phyloP scores from a whole-genome alignment of 2,329 filamentous ascomycete species.

The Epichloe festucae region DNA sequence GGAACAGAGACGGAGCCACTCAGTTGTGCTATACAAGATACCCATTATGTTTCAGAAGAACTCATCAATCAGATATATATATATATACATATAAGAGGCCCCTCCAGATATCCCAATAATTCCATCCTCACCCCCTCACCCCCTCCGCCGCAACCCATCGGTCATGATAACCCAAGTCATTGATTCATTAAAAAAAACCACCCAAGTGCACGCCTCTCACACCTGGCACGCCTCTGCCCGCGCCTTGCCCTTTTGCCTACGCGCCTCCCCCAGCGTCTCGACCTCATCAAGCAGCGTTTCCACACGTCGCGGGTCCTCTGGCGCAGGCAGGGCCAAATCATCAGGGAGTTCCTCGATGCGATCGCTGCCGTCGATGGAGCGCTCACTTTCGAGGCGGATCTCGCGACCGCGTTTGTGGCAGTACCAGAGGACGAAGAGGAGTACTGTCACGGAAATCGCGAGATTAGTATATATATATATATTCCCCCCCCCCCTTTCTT shows the following conservation, averaged over 20 bases:
- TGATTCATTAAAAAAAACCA: background rate
- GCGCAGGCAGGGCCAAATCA: conserved; percentile 28
- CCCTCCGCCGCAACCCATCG: background rate
- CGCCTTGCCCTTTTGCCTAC: background rate
- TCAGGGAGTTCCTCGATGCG: conserved; percentile 38
- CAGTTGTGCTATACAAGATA: conserved; percentile 9
- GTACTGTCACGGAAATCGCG: conserved; percentile 35
- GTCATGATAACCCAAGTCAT: background rate
- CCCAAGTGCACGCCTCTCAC: background rate
- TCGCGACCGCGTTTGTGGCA: conserved; percentile 92
- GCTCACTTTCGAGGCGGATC: conserved; percentile 56
- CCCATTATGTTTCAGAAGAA: conserved; percentile 8
- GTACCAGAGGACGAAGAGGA: conserved; percentile 95
- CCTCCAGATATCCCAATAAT: background rate
- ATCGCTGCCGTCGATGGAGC: conserved; percentile 24
- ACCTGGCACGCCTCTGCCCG: background rate
- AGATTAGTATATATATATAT: background rate
- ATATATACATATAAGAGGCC: too few relatives aligned
- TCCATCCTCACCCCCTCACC: too few relatives aligned
- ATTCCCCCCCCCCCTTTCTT: too few relatives aligned
- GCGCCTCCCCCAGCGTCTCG: background rate
- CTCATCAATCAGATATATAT: background rate
- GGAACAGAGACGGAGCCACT: background rate
- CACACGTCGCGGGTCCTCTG: background rate
- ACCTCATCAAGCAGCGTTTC: background rate